Conservation (phyloP, 2,329 filamentous ascomycete species). For the Lasiodiplodia hormozganensis region DNA sequence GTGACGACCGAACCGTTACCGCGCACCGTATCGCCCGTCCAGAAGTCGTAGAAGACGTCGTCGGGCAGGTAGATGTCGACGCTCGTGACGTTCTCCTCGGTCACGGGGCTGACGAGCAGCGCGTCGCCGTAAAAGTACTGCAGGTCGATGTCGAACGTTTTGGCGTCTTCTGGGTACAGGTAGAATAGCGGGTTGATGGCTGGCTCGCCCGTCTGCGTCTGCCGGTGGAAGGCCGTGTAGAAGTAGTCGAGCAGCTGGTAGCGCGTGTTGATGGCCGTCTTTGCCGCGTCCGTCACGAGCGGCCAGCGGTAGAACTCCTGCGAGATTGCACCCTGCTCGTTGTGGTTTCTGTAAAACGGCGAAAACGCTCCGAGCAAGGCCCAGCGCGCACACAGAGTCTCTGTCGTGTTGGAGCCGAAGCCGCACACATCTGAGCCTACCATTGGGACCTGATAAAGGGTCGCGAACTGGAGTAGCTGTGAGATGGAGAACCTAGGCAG, state of each 20-base stretch:
- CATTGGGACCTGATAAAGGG: slow-evolving; percentile 57
- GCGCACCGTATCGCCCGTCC: slow-evolving; percentile 56
- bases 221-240: slow-evolving; percentile 72
- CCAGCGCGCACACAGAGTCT: slow-evolving; percentile 78
- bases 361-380: slow-evolving; percentile 74
- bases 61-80: slow-evolving; percentile 64
- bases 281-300: slow-evolving; percentile 67
- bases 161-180: slow-evolving; percentile 66
- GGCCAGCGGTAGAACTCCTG: slow-evolving; percentile 80
- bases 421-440: slow-evolving; percentile 74
- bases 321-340: slow-evolving; percentile 56
- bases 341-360: slow-evolving; percentile 80
- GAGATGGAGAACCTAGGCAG: slow-evolving; percentile 42
- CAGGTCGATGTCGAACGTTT: slow-evolving; percentile 59
- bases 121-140: slow-evolving; percentile 68
- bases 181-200: slow-evolving; percentile 75
- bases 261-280: slow-evolving; percentile 73
- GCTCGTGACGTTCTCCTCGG: slow-evolving; percentile 57
- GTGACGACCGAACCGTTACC: slow-evolving; percentile 56
- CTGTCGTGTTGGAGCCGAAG: slow-evolving; percentile 70
- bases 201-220: slow-evolving; percentile 68
- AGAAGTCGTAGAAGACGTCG: slow-evolving; percentile 67
- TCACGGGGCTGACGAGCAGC: slow-evolving; percentile 64
- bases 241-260: slow-evolving; percentile 81
- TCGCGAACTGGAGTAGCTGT: slow-evolving; percentile 54